Conservation (phyloP, 2,329 filamentous ascomycete genomes). For the Epichloe brachyelytri region DNA sequence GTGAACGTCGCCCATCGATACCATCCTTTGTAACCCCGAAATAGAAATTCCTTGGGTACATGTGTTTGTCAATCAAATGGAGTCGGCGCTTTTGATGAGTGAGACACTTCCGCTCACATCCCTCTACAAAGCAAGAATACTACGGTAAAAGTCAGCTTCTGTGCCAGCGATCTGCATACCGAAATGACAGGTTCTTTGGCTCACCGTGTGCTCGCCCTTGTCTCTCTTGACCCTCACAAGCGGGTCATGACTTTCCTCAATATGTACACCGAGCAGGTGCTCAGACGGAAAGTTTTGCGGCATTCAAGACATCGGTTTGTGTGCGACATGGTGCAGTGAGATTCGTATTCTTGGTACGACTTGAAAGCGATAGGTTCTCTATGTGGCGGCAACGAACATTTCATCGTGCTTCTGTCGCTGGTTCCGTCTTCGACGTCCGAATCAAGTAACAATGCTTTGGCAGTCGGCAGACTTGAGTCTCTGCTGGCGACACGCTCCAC, state of each 20-base stretch:
- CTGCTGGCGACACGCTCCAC: conserved; percentile 8
- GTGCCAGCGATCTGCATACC: background rate
- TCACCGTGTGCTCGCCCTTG: conserved; percentile 74
- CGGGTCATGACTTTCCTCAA: conserved; percentile 83
- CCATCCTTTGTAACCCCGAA: conserved; percentile 78
- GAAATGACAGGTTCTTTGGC: conserved; percentile 15
- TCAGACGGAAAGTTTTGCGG: conserved; percentile 77
- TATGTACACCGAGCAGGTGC: conserved; percentile 70
- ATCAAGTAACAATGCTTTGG: conserved; percentile 52
- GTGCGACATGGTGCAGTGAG: conserved; percentile 72
- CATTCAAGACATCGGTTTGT: conserved; percentile 78
- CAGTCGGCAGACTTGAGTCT: conserved; percentile 14
- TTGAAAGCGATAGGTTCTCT: conserved; percentile 54
- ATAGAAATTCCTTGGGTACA: conserved; percentile 80
- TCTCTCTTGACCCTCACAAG: conserved; percentile 59
- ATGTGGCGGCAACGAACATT: conserved; percentile 74
- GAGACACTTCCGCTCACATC: conserved; percentile 72
- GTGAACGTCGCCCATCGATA: conserved; percentile 71
- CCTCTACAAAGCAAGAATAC: conserved; percentile 84
- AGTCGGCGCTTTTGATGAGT: conserved; percentile 73
- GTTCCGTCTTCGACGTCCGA: conserved; percentile 20
- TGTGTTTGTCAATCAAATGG: conserved; percentile 89
- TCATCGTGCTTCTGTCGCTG: conserved; percentile 43
- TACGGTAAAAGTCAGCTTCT: conserved; percentile 20
- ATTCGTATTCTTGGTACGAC: conserved; percentile 70